Base-by-base conservation (phyloP, 495 filamentous ascomycete genomes). In the Sporormia fimetaria region DNA sequence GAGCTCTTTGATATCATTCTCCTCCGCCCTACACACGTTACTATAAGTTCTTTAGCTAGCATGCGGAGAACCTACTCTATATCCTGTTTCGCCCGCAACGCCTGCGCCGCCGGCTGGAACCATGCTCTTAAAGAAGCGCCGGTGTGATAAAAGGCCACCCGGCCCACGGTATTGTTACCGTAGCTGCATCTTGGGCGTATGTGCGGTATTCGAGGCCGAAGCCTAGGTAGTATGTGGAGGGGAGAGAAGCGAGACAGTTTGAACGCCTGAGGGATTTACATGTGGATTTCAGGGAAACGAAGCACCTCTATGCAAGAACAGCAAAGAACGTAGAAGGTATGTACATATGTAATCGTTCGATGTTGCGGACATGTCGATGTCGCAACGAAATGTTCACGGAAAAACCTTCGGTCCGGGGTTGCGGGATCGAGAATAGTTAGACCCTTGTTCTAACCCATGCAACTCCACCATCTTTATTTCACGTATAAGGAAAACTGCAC, bases 201-300 rank as follows among this genome's bases (percentile, higher is more conserved):
- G 40, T 44, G 49, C 22, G 36, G 51, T 49, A 51, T 55, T 41
- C 52, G 55, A 37, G 44, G 45, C 52, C 40, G 49, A 45, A 55
- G 49, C 55, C 52, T 39, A 30, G 46, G 35, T 22, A 47, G 40
- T 28, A 42, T 40, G 26, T 49, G 33, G 24, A 42, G 33, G 17
- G 36, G 37, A 18, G 20, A 50, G 25, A 55, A 21, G 51, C 40
- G 25, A 48, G 52, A 57, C 52, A 57, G 55, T 25, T 33, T 56
- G 49, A 47, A 49, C 22, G 25, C n/a, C 2, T 9, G 12, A 25
- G 16, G 28, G 10, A 16, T 14, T 37, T 18, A 50, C 40, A 44
- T 39, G 28, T 28, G 28, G 12, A 35, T n/a, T n/a, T n/a, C n/a
- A n/a, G n/a, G n/a, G 10, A 34, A 34, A 11, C n/a, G 11, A 14